Evolutionary conservation across 768 basidiomycete genomes (phyloP), one percentile per base, ranked within the genome.

Genomic region (Rhodotorula paludigena): DNA sequence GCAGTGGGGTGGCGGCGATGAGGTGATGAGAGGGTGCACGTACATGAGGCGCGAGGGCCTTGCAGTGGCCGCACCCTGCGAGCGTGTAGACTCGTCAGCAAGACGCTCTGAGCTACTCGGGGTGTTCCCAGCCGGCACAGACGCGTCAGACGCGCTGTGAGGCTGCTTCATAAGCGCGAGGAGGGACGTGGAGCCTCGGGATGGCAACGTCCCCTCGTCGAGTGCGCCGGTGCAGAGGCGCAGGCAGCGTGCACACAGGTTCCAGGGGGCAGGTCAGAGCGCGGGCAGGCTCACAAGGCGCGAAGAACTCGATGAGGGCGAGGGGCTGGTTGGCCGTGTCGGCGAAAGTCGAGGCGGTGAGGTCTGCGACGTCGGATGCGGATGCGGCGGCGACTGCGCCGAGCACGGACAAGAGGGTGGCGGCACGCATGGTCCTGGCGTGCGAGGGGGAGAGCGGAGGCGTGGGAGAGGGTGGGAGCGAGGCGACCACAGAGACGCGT

Each of bases 251-350:
- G 41, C 44, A 25, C 23, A 44, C 25, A 14, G 47, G 28, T n/a
- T 14, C 47, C 14, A 10, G 47, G 2, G 3, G 1, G 39, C 28
- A 33, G 7, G 4, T 18, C 10, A 35, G 44, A 38, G 45, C 11
- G 16, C 11, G 8, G 20, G 15, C n/a, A 51, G n/a, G n/a, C 71
- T 55, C 11, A 74, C 71, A 74, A 12, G 74, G 89, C 35, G 90
- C 89, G 77, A 90, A 94, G 86, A 92, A 98, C 82, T 98, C 94
- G 68, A 97, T 89, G 38, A 98, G 83, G 69, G 72, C 65, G 12
- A 75, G 64, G 14, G 62, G 51, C 20, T 69, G 60, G 23, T 67
- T 57, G 36, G 66, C 67, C n/a, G 68, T 65, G 35, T 63, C 59
- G 44, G 62, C 41, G 60, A 74, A 74, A 39, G 57, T 52, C 36